Evolutionary conservation across 495 filamentous ascomycete species (phyloP).

Genomic region (Physcia stellaris): DNA sequence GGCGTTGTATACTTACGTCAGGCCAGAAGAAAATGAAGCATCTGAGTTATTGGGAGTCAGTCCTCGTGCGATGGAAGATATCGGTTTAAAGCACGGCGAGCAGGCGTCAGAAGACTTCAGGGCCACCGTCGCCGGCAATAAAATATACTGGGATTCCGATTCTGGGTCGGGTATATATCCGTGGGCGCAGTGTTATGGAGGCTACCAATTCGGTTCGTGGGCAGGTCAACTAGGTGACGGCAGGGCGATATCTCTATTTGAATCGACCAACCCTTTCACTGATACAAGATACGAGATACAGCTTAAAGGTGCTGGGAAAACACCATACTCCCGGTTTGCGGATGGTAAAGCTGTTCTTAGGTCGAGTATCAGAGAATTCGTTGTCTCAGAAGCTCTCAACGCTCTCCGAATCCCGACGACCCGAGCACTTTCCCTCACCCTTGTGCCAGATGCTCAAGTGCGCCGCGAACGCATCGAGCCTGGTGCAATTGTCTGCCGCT

Average conservation of each 20-base stretch:
- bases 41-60: conserved; percentile 74
- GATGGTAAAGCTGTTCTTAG: conserved; percentile 90
- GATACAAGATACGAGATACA: conserved; percentile 73
- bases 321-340: conserved; percentile 93
- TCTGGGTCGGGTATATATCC: conserved; percentile 67
- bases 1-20: conserved; percentile 82
- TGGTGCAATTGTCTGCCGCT: conserved; percentile 80
- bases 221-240: conserved; percentile 93
- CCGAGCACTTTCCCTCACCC: conserved; percentile 66
- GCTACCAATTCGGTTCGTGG: conserved; percentile 56
- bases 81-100: conserved; percentile 56
- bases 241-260: conserved; percentile 84
- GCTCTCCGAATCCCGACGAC: conserved; percentile 77
- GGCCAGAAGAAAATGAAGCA: conserved; percentile 54
- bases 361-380: conserved; percentile 82
- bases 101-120: conserved; percentile 63
- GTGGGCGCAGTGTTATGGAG: conserved; percentile 97
- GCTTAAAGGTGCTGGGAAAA: conserved; percentile 83
- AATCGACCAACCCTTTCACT: conserved; percentile 65
- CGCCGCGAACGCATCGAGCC: conserved; percentile 77
- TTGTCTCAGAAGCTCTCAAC: conserved; percentile 77
- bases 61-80: conserved; percentile 57
- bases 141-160: conserved; percentile 40
- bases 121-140: conserved; percentile 65
- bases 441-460: conserved; percentile 59